A percentile compares a stretch with the other conserved stretches of the same genome.
phyloP scores from a whole-genome alignment of 495 filamentous ascomycete genomes.

The Penicillium verhagenii region DNA sequence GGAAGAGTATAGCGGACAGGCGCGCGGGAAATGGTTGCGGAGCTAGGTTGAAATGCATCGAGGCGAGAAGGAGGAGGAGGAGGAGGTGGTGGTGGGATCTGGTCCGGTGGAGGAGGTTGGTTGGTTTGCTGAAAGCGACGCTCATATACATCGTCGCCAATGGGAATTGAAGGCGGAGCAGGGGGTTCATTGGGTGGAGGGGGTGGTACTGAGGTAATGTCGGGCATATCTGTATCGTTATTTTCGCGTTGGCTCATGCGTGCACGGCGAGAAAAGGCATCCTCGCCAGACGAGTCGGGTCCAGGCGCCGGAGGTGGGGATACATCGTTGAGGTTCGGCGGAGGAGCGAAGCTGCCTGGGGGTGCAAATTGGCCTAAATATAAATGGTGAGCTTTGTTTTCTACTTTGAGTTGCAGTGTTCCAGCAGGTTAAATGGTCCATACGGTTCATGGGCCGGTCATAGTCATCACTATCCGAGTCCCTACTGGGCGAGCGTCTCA shows the following conservation, averaged over 20 bases:
- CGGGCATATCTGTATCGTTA: constrained; percentile 10
- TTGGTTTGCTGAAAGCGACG: constrained; percentile 4
- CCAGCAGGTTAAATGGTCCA: constrained; percentile 17
- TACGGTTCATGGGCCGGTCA: constrained; percentile 51
- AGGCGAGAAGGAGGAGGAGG: constrained; percentile 33
- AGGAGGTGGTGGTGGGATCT: constrained; percentile 35
- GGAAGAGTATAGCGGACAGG: constrained; percentile 81
- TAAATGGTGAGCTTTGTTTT: background rate
- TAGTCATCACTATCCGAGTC: constrained; percentile 60
- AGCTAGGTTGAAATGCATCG: constrained; percentile 39
- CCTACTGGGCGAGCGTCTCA: constrained; percentile 48
- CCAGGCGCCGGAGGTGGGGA: constrained; percentile 34
- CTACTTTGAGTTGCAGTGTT: background rate
- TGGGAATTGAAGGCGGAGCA: constrained; percentile 23
- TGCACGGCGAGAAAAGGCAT: constrained; percentile 67
- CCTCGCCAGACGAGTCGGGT: constrained; percentile 62
- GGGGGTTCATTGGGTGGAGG: constrained; percentile 42
- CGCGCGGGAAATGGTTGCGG: constrained; percentile 73
- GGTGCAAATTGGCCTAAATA: constrained; percentile 67
- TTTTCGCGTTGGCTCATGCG: constrained; percentile 37
- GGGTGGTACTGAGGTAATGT: constrained; percentile 20
- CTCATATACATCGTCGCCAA: background rate
- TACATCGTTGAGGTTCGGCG: constrained; percentile 50
- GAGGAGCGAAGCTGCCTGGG: constrained; percentile 71
- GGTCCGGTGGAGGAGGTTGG: constrained; percentile 31